Conservation (phyloP, 2,329 filamentous ascomycete genomes). For the Volutella citrinella region DNA sequence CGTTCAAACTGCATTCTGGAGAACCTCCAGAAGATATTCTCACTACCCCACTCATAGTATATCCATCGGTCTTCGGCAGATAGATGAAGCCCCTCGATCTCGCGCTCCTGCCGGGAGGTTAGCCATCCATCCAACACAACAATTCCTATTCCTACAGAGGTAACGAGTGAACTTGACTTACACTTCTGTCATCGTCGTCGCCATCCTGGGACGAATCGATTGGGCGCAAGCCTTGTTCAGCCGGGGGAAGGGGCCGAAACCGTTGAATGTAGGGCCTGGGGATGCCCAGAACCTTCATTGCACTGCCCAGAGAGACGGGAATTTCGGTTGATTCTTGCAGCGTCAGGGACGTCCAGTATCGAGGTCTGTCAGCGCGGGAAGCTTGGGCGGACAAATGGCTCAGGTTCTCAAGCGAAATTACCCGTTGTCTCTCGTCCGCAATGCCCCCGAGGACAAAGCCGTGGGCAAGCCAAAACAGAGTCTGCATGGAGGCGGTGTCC, state of each 20-base stretch:
- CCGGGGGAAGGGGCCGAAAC: slow-evolving; percentile 4
- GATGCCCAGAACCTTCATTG: slow-evolving; percentile 8
- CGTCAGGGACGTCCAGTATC: too few relatives aligned
- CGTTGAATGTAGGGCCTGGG: slow-evolving; percentile 7
- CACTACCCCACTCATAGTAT: background rate
- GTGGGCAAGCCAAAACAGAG: slow-evolving; percentile 9
- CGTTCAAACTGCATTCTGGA: slow-evolving; percentile 5
- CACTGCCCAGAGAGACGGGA: slow-evolving; percentile 5
- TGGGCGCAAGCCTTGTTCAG: too few relatives aligned
- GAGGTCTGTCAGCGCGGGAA: slow-evolving; percentile 1
- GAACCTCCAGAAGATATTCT: background rate
- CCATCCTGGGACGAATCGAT: too few relatives aligned
- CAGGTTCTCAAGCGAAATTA: slow-evolving; percentile 6
- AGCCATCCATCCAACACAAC: background rate
- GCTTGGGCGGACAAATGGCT: background rate
- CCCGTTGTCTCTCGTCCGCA: slow-evolving; percentile 3
- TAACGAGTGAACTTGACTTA: too few relatives aligned
- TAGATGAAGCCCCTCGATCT: background rate
- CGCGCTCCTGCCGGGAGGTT: background rate
- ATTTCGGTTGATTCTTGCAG: slow-evolving; percentile 7
- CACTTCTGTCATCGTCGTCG: too few relatives aligned
- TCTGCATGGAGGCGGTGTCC: slow-evolving; percentile 3
- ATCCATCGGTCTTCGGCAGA: background rate
- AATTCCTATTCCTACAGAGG: background rate
- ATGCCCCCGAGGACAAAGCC: slow-evolving; percentile 8